These are phyloP conservation scores for Hypoxylon sp. DNA, from an alignment of 2,329 filamentous ascomycete species.

Conservation along the genomic window DNA sequence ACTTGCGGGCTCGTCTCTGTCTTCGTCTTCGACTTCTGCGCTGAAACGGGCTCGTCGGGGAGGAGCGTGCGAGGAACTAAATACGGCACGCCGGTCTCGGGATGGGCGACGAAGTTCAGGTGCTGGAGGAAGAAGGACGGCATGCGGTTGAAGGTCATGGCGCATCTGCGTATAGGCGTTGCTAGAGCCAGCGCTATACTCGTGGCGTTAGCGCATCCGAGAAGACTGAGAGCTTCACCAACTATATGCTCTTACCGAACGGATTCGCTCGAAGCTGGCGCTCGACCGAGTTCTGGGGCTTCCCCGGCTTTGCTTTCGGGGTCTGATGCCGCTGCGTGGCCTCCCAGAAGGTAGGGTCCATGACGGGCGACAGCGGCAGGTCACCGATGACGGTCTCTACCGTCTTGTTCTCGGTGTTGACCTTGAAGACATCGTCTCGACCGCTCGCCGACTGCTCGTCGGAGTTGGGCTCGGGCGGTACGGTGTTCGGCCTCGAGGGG, in stretches of 20 bases:
- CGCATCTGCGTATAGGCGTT: slow-evolving; percentile 65
- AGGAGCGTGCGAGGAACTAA: slow-evolving; percentile 59
- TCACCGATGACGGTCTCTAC: slow-evolving; percentile 55
- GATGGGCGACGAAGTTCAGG: slow-evolving; percentile 64
- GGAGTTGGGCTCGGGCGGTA: not conserved
- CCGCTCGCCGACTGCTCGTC: slow-evolving; percentile 8
- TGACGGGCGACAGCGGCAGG: slow-evolving; percentile 63
- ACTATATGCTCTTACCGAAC: slow-evolving; percentile 62
- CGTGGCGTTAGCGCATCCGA: slow-evolving; percentile 2
- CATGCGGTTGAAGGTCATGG: slow-evolving; percentile 55
- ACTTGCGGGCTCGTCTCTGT: slow-evolving; percentile 33
- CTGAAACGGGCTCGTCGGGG: slow-evolving; percentile 30
- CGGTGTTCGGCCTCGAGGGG: not conserved
- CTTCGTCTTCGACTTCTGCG: not conserved
- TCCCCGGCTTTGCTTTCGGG: slow-evolving; percentile 47
- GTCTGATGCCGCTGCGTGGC: slow-evolving; percentile 53
- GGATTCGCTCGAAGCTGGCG: slow-evolving; percentile 67
- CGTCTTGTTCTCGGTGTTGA: slow-evolving; percentile 53
- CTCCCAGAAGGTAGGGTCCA: slow-evolving; percentile 59
- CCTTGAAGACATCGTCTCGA: slow-evolving; percentile 42
- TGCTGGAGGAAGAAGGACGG: slow-evolving; percentile 70
- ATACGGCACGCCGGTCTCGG: slow-evolving; percentile 61
- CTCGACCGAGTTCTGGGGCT: slow-evolving; percentile 58
- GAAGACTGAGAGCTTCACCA: not conserved
- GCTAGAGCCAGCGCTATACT: slow-evolving; percentile 66